Conservation (phyloP, 2,329 filamentous ascomycete genomes). For the Epichloe uncinata region DNA sequence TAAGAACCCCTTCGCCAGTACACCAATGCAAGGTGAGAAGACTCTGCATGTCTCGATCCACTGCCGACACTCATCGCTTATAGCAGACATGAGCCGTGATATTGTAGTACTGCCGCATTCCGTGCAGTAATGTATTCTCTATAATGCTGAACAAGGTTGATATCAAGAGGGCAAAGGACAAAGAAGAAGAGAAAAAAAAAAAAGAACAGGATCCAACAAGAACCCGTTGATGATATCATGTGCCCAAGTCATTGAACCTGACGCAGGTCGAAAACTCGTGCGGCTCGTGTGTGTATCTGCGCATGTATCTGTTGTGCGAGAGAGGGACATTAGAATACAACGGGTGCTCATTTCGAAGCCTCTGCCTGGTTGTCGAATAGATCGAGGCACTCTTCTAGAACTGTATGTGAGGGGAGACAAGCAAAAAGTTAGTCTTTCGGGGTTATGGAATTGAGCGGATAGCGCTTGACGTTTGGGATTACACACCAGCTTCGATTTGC, state of each 20-base stretch:
- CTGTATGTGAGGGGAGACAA: neutral
- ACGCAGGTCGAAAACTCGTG: neutral
- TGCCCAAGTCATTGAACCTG: neutral
- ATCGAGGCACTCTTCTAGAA: constrained; percentile 5
- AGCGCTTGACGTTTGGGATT: neutral
- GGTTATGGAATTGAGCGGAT: too few species aligned
- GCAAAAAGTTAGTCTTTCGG: neutral
- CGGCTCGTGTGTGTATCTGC: too few species aligned
- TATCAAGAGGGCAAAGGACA: neutral
- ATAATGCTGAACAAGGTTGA: neutral
- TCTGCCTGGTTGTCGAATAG: neutral
- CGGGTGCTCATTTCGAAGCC: neutral
- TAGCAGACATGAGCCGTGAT: neutral
- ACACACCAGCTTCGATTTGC: constrained; percentile 68
- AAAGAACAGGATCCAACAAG: too few species aligned
- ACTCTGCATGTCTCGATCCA: too few species aligned
- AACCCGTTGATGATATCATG: neutral
- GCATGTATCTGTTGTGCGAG: too few species aligned
- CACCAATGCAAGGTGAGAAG: neutral
- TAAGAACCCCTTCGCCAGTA: neutral
- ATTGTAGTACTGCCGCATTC: too few species aligned
- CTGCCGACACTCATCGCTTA: neutral
- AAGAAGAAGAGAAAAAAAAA: neutral
- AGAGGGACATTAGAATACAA: neutral
- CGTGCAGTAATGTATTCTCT: neutral